These are phyloP conservation scores for Cladorrhinum sp. DNA, from an alignment of 2,329 filamentous ascomycete genomes.

Conservation along the genomic window DNA sequence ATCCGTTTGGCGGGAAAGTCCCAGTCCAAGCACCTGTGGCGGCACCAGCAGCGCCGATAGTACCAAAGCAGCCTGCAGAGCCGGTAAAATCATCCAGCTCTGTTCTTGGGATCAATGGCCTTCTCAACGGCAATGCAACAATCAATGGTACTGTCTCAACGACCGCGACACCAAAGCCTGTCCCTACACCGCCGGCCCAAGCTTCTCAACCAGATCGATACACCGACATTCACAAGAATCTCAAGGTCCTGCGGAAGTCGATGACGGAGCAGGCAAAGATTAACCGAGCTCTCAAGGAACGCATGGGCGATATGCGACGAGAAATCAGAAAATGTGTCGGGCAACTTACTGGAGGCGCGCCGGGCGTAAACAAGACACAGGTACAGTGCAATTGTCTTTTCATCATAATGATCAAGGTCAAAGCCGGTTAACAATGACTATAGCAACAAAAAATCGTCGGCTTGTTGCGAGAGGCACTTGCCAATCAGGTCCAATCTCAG, in stretches of 20 bases:
- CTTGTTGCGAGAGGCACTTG: slow-evolving; percentile 51
- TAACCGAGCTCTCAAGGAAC: slow-evolving; percentile 57
- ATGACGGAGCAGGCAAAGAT: slow-evolving; percentile 53
- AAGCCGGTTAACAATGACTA: slow-evolving; percentile 1
- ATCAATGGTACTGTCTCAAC: slow-evolving; percentile 12
- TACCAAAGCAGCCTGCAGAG: not conserved
- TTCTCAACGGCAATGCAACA: slow-evolving; percentile 11
- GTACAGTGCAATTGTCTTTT: slow-evolving; percentile 35
- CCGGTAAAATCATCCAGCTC: slow-evolving; percentile 10
- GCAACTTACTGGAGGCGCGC: slow-evolving; percentile 60
- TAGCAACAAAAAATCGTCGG: slow-evolving; percentile 43
- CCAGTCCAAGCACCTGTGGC: slow-evolving; percentile 7
- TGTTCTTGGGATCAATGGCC: slow-evolving; percentile 6
- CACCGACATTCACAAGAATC: slow-evolving; percentile 59
- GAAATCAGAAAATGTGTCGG: slow-evolving; percentile 70
- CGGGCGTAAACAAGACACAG: slow-evolving; percentile 40
- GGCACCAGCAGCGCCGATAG: slow-evolving; percentile 1
- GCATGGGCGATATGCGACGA: slow-evolving; percentile 68
- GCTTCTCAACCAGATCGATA: slow-evolving; percentile 43
- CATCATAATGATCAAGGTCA: not conserved
- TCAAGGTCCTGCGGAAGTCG: slow-evolving; percentile 56
- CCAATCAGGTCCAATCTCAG: slow-evolving; percentile 45
- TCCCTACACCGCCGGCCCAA: slow-evolving; percentile 1
- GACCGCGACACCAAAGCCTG: slow-evolving; percentile 5
- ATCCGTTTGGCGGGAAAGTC: not conserved